These are phyloP conservation scores for Aquilaria sinensis DNA, from an alignment of 345 rosid species.

Conservation along the genomic window DNA sequence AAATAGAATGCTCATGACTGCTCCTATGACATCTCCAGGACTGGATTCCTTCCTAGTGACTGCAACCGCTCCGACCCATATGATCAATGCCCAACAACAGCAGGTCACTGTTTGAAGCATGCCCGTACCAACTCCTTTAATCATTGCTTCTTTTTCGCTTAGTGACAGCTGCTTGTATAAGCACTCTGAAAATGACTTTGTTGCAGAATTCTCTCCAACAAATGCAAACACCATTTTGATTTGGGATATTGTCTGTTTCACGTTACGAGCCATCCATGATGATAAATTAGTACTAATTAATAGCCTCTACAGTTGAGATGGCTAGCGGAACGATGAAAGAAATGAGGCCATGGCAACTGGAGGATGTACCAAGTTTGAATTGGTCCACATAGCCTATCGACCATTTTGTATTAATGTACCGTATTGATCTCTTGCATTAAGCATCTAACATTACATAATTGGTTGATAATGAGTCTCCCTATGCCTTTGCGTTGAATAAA, in stretches of 20 bases:
- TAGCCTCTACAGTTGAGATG: neutral
- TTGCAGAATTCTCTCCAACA: conserved; percentile 43
- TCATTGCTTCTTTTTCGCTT: conserved; percentile 49
- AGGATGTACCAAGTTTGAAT: too few species aligned
- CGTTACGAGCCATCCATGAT: neutral
- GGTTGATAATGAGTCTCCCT: too few species aligned
- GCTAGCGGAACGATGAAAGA: too few species aligned
- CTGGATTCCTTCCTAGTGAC: conserved; percentile 29
- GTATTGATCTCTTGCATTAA: too few species aligned
- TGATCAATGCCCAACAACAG: conserved; percentile 52
- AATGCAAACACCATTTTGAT: conserved; percentile 60
- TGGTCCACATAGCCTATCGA: too few species aligned
- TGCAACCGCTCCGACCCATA: conserved; percentile 54
- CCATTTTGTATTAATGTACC: too few species aligned
- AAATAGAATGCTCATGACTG: conserved; percentile 59
- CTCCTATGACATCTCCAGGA: conserved; percentile 51
- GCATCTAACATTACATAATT: too few species aligned
- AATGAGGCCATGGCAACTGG: too few species aligned
- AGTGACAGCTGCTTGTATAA: conserved; percentile 33
- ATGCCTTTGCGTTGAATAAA: too few species aligned
- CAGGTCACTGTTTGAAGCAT: conserved; percentile 51
- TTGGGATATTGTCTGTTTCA: conserved; percentile 42
- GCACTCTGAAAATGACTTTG: conserved; percentile 38
- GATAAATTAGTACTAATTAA: neutral
- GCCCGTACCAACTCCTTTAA: conserved; percentile 61